Percentiles rank a stretch among this genome's conserved stretches.
Evolutionary conservation across 176 grass and related monocot genomes (phyloP).

Genomic region (Elaeis guineensis): DNA sequence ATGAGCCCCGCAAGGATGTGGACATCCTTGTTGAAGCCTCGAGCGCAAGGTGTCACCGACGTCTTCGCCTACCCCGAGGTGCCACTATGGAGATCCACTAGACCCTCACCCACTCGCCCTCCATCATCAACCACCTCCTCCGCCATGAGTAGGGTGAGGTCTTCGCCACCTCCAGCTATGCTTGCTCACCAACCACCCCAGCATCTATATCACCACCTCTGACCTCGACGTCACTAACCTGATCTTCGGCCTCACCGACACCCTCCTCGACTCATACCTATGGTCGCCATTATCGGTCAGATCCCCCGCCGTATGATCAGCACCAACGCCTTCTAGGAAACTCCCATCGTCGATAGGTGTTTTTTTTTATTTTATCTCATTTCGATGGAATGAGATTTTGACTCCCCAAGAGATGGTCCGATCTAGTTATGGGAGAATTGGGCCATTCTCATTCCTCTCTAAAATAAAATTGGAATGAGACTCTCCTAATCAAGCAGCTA

Average conservation of each 20-base stretch:
- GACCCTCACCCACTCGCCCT: slow-evolving; percentile 80
- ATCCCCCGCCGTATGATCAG: slow-evolving; percentile 95
- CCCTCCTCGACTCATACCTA: slow-evolving; percentile 83
- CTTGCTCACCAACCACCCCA: slow-evolving; percentile 54
- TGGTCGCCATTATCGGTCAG: slow-evolving; percentile 94
- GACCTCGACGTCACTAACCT: slow-evolving; percentile 91
- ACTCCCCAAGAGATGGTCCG: no score
- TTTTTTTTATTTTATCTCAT: no score
- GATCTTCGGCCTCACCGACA: slow-evolving; percentile 84
- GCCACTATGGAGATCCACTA: slow-evolving; percentile 99
- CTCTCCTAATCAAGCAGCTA: no score
- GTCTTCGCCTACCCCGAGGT: slow-evolving; percentile 93
- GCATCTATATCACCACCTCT: slow-evolving; percentile 87
- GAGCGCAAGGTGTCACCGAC: slow-evolving; percentile 73
- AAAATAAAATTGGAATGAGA: no score
- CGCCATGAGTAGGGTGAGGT: slow-evolving; percentile 93
- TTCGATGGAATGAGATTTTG: no score
- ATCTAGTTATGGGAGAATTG: no score
- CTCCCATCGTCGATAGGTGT: slow-evolving; percentile 96
- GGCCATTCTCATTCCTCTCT: no score
- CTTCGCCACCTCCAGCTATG: slow-evolving; percentile 80
- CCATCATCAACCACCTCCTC: slow-evolving; percentile 80
- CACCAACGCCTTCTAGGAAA: slow-evolving; percentile 96
- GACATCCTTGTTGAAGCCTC: slow-evolving; percentile 93
- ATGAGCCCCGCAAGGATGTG: slow-evolving; percentile 71